Evolutionary conservation across 2,329 filamentous ascomycete genomes (phyloP).

Genomic region (Trichoderma simmonsii): DNA sequence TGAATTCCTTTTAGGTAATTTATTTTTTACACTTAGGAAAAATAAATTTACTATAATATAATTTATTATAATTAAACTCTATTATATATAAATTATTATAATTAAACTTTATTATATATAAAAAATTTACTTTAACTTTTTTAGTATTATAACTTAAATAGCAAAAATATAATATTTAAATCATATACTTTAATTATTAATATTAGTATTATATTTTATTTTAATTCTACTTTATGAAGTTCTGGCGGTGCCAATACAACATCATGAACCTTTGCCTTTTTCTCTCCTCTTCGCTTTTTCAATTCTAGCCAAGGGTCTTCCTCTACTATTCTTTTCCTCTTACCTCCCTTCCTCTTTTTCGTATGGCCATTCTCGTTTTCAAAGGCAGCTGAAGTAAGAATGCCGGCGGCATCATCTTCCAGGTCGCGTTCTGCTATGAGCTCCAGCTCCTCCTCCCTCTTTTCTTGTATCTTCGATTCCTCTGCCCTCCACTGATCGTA

Average conservation of each 20-base stretch:
- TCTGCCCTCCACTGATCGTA: conserved; percentile 75
- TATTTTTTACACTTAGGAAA: too few relatives aligned
- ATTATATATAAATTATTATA: too few relatives aligned
- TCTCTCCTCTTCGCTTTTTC: conserved; percentile 61
- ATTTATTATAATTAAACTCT: too few relatives aligned
- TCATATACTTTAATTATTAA: too few relatives aligned
- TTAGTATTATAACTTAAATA: too few relatives aligned
- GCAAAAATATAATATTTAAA: too few relatives aligned
- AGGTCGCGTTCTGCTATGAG: conserved; percentile 61
- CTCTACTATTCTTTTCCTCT: conserved; percentile 50
- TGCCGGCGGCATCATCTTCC: conserved; percentile 52
- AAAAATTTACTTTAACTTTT: too few relatives aligned
- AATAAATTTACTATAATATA: too few relatives aligned
- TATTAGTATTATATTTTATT: background rate
- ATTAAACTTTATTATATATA: too few relatives aligned
- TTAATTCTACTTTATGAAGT: background rate
- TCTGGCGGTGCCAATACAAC: conserved; percentile 74
- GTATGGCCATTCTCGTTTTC: conserved; percentile 38
- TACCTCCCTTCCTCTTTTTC: conserved; percentile 35
- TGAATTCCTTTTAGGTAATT: too few relatives aligned
- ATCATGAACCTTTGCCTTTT: conserved; percentile 50
- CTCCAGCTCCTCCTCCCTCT: conserved; percentile 63
- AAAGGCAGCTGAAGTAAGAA: conserved; percentile 41
- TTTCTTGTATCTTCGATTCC: conserved; percentile 60
- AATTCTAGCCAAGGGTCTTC: conserved; percentile 75